Conservation (phyloP, 768 basidiomycete species). For the Megacollybia marginata region DNA sequence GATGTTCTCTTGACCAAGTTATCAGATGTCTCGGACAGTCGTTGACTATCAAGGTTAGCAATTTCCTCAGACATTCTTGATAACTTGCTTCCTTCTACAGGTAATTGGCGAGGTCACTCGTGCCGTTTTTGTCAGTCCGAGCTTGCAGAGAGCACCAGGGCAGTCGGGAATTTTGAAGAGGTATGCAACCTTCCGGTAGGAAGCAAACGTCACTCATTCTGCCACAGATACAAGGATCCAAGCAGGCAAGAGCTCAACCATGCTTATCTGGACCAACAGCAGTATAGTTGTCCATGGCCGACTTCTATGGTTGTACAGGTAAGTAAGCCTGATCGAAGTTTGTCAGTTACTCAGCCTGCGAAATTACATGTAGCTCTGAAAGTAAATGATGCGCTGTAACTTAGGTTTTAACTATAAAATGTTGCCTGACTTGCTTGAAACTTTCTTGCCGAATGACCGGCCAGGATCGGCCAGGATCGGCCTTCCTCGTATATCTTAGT, state of each 20-base stretch:
- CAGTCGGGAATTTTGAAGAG: conserved; percentile 57
- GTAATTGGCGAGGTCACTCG: conserved; percentile 57
- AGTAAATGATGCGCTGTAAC: no score
- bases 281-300: conserved; percentile 59
- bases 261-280: conserved; percentile 47
- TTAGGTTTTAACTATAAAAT: no score
- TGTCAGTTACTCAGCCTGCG: no score
- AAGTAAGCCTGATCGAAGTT: no score
- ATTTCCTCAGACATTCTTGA: not conserved
- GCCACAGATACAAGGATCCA: conserved; percentile 39
- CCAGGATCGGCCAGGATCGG: no score
- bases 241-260: conserved; percentile 41
- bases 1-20: conserved; percentile 15
- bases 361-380: no score
- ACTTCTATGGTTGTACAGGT: conserved; percentile 50
- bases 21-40: conserved; percentile 38
- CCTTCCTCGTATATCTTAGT: no score
- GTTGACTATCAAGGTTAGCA: conserved; percentile 45
- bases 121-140: conserved; percentile 50
- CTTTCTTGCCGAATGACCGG: no score
- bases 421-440: no score
- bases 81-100: conserved; percentile 17
- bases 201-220: not conserved
- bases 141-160: conserved; percentile 60
- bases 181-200: conserved; percentile 17